Evolutionary conservation across 306 rosid genomes (phyloP), one percentile per base, ranked within the genome.

Genomic region (Cicer judaicum): DNA sequence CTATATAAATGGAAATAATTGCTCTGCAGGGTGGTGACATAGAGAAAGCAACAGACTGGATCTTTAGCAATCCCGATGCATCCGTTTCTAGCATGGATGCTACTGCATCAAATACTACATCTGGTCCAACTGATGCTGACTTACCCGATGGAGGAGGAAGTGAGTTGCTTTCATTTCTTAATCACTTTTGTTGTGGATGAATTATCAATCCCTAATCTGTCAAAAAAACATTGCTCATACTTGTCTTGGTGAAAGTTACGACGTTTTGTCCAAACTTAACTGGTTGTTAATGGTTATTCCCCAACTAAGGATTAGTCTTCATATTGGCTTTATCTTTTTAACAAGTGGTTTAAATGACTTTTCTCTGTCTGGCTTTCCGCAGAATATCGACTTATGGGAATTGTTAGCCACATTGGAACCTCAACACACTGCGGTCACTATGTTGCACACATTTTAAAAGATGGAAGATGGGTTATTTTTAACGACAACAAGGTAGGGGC

Each of bases 31-130:
- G 90, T 47, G 93, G 91, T 77, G 96, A 95, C 84, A 89, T 95
- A 75, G 99, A 90, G 88, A 95, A 89, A 85, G 99, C 99, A 14
- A 92, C 99, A 5, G 99, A 95, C 83, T 95, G 97, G 99, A 95
- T 95, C 75, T 92, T 95, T 79, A 90, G 53, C 91, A 90, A 89
- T 85, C 98, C 96, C 6, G 88, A 86, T 60, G 92, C 88, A 63
- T 90, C 92, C 42, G 84, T 61, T 54, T 78, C 95, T 61, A 77
- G 82, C 73, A 84, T 84, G 88, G 93, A 92, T 64, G 89, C 89
- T 55, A 68, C 98, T 38, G 10, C 96, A 55, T 90, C 97, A 54
- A 82, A 78, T 68, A 0, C 79, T 16, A 19, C 72, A 13, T 77
- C 96, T 48, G 54, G 40, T 70, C 39, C 80, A 10, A 66, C 59